phyloP scores from a whole-genome alignment of 352 stramenopile species.

The Phytophthora sojae region DNA sequence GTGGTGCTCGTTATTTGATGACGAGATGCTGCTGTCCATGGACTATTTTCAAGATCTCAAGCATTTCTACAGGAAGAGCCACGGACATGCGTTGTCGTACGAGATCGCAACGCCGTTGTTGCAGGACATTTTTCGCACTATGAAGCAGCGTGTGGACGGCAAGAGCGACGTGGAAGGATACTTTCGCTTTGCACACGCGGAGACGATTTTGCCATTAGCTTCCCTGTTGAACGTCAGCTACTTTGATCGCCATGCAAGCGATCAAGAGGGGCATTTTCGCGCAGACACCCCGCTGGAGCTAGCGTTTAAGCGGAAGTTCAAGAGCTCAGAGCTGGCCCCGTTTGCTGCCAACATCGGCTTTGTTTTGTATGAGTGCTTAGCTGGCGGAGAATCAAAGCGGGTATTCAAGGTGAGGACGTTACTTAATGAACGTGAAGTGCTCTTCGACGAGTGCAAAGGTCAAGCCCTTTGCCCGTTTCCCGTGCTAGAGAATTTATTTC shows the following conservation, averaged over 20 bases:
- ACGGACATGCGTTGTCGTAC: conserved; percentile 72
- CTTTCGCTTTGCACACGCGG: conserved; percentile 88
- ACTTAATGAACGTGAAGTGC: conserved; percentile 72
- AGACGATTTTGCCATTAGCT: conserved; percentile 81
- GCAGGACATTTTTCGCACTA: conserved; percentile 65
- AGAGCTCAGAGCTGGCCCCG: conserved; percentile 62
- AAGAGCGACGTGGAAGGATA: conserved; percentile 55
- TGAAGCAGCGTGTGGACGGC: conserved; percentile 53
- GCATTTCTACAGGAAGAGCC: conserved; percentile 88
- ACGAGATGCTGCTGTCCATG: conserved; percentile 75
- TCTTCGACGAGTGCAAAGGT: conserved; percentile 57
- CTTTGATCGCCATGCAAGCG: conserved; percentile 67
- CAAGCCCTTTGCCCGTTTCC: conserved; percentile 61
- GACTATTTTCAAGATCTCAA: conserved; percentile 91
- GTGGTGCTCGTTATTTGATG: conserved; percentile 78
- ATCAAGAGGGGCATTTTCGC: conserved; percentile 67
- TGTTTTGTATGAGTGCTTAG: conserved; percentile 75
- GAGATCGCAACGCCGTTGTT: conserved; percentile 81
- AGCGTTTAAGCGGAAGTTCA: conserved; percentile 60
- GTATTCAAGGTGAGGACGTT: conserved; percentile 63
- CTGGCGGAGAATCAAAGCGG: conserved; percentile 2
- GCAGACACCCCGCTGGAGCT: conserved; percentile 62
- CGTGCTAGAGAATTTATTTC: conserved; percentile 51
- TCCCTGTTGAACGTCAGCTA: conserved; percentile 79
- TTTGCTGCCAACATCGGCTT: conserved; percentile 88